phyloP scores from a whole-genome alignment of 2,329 filamentous ascomycete genomes.

The Sarocladiaceae sp. region DNA sequence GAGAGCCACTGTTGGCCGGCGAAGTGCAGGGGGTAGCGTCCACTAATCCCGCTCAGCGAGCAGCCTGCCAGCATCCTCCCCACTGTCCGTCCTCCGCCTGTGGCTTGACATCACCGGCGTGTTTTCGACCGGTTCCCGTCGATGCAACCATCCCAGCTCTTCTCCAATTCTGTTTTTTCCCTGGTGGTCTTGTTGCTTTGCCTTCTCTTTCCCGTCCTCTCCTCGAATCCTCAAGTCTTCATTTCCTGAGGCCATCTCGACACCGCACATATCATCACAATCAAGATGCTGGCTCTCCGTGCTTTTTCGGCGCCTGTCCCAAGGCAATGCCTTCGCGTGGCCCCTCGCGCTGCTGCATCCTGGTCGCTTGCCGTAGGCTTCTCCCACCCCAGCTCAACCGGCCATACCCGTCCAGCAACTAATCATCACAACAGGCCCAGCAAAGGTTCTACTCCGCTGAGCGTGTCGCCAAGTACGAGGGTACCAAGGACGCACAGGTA shows the following conservation, averaged over 20 bases:
- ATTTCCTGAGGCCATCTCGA: background rate
- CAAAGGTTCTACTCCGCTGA: slow-evolving; percentile 61
- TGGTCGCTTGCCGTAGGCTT: slow-evolving; percentile 30
- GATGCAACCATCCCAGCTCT: slow-evolving; percentile 8
- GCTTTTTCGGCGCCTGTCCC: slow-evolving; percentile 71
- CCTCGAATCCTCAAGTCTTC: background rate
- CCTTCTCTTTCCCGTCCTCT: slow-evolving; percentile 6
- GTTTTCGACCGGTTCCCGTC: slow-evolving; percentile 7
- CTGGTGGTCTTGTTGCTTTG: slow-evolving; percentile 8
- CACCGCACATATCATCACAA: slow-evolving; percentile 10
- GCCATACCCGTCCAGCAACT: slow-evolving; percentile 9
- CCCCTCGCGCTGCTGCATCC: slow-evolving; percentile 49
- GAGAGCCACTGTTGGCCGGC: background rate
- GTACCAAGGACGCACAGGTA: slow-evolving; percentile 84
- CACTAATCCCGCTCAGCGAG: slow-evolving; percentile 5
- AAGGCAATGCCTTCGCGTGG: slow-evolving; percentile 72
- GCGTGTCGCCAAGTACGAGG: slow-evolving; percentile 88
- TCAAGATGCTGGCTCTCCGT: slow-evolving; percentile 79
- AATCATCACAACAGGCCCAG: slow-evolving; percentile 35
- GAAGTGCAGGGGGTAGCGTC: background rate
- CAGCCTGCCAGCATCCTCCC: too few species aligned
- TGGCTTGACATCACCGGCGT: slow-evolving; percentile 10
- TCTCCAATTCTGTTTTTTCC: slow-evolving; percentile 12
- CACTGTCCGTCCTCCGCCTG: slow-evolving; percentile 1
- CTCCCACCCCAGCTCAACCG: background rate